Conservation (phyloP, 164 flowering plant genomes). For the Vitis vinifera region ASM3070453v1 NC_081809.1:16444001-16444500, state of each 20-base stretch:
- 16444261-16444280: conserved; percentile 67
- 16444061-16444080: conserved; percentile 73
- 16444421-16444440: not conserved
- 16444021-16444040: conserved; percentile 57
- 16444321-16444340: conserved; percentile 66
- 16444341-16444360: conserved; percentile 21
- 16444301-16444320: conserved; percentile 86
- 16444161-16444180: not conserved
- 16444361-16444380: not conserved
- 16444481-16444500: no score
- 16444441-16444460: no score
- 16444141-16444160: conserved; percentile 51
- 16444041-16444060: conserved; percentile 67
- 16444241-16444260: conserved; percentile 70
- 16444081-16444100: conserved; percentile 66
- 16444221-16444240: conserved; percentile 1
- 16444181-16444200: not conserved
- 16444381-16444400: not conserved
- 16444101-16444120: conserved; percentile 74
- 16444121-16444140: conserved; percentile 63
- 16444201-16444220: not conserved
- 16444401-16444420: not conserved
- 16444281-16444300: conserved; percentile 86
- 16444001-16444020: conserved; percentile 41
- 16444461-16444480: no score